These are phyloP conservation scores for Metarhizium sp. DNA, from an alignment of 2,329 filamentous ascomycete species.

Conservation along the genomic window DNA sequence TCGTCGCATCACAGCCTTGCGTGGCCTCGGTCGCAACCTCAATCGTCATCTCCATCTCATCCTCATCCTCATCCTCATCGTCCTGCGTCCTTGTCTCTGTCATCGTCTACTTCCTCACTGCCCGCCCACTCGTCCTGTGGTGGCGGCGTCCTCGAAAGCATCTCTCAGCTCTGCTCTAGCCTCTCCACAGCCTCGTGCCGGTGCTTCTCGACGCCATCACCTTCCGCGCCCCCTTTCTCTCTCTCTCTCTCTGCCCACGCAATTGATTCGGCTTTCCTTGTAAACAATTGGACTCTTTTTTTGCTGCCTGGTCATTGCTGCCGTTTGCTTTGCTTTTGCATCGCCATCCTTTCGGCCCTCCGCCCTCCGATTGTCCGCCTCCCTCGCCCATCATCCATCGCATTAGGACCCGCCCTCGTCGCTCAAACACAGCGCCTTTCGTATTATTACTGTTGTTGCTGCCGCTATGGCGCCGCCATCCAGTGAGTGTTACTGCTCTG, in stretches of 20 bases:
- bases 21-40: neutral
- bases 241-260: too few relatives aligned
- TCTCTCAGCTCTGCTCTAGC: neutral
- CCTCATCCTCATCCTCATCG: neutral
- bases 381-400: neutral
- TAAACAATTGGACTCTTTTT: too few relatives aligned
- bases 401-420: neutral
- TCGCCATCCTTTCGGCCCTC: neutral
- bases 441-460: neutral
- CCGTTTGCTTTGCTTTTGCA: neutral
- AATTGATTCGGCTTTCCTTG: too few relatives aligned
- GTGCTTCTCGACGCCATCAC: neutral
- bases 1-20: neutral
- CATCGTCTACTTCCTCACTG: neutral
- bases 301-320: neutral
- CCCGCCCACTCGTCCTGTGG: too few relatives aligned
- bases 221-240: too few relatives aligned
- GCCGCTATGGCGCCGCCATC: conserved; percentile 18
- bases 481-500: conserved; percentile 11
- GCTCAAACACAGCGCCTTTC: neutral
- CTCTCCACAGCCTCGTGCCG: neutral
- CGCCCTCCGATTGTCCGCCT: neutral
- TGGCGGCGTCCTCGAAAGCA: neutral
- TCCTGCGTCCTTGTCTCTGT: neutral
- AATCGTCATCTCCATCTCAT: neutral